A percentile compares a stretch with the other conserved stretches of the same genome.
Conservation (phyloP, 106 monocot genomes). For the Dendrobium officinale region DNA sequence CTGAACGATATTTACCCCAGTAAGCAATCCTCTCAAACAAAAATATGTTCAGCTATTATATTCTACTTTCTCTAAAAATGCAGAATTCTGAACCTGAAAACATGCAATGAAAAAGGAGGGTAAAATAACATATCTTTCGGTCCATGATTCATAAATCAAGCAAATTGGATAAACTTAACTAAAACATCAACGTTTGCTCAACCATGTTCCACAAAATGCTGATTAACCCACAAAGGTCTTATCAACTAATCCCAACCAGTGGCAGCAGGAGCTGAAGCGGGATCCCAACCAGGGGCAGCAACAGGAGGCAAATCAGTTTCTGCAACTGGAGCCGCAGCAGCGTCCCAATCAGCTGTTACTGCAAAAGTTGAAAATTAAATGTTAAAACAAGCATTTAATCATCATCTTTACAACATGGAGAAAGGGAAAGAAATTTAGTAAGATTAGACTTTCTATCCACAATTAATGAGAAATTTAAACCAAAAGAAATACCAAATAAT, state of each 20-base stretch:
- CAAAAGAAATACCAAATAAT: no score
- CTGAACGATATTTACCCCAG: no score
- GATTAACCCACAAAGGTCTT: background rate
- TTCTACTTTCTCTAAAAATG: no score
- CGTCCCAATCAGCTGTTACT: conserved; percentile 23
- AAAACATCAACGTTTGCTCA: background rate
- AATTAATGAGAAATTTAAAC: no score
- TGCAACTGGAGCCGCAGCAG: conserved; percentile 20
- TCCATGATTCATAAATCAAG: background rate
- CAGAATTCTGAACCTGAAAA: no score
- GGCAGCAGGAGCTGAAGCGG: background rate
- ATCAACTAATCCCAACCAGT: conserved; percentile 5
- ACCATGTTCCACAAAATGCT: no score
- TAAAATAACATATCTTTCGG: background rate
- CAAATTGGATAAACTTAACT: background rate
- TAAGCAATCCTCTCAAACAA: no score
- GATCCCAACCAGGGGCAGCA: conserved; percentile 21
- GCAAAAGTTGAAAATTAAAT: background rate
- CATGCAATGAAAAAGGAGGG: no score
- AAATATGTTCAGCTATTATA: no score
- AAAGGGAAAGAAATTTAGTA: no score
- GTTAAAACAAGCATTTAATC: background rate
- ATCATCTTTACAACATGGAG: background rate
- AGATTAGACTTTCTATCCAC: no score
- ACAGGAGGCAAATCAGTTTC: conserved; percentile 1